Percentiles rank a stretch among this genome's conserved stretches.
Evolutionary conservation across 2,329 filamentous ascomycete species (phyloP).

Genomic region (Thelonectria rubi): DNA sequence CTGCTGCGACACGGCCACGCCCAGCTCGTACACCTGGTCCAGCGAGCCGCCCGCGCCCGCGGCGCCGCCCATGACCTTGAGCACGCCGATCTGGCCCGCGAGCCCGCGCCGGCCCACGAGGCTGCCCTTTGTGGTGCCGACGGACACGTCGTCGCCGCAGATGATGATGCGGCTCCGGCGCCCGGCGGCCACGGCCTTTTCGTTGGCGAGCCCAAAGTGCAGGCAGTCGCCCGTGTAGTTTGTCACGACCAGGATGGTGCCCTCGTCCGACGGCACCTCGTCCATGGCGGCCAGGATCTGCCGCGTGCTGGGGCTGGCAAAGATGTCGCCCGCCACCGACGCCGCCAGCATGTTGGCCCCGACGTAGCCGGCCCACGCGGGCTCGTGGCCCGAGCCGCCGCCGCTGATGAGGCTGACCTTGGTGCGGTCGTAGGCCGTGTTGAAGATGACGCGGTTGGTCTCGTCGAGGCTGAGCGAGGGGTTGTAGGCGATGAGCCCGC

Average conservation of each 20-base stretch:
- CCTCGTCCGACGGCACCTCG: conserved; percentile 63
- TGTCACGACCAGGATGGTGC: conserved; percentile 77
- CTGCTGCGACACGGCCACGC: conserved; percentile 58
- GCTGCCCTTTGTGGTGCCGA: conserved; percentile 64
- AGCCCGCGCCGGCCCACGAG: conserved; percentile 70
- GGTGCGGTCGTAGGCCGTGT: conserved; percentile 54
- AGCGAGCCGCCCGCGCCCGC: conserved; percentile 57
- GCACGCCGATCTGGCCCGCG: conserved; percentile 67
- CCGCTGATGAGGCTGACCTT: conserved; percentile 62
- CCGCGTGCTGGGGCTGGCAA: conserved; percentile 77
- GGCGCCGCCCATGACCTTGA: conserved; percentile 66
- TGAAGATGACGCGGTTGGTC: conserved; percentile 60
- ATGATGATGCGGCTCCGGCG: conserved; percentile 66
- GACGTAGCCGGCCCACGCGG: conserved; percentile 76
- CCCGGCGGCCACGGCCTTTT: conserved; percentile 64
- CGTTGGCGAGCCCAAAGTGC: conserved; percentile 57
- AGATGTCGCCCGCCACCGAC: conserved; percentile 78
- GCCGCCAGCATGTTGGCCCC: conserved; percentile 74
- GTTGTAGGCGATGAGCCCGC: conserved; percentile 63
- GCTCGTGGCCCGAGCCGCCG: conserved; percentile 76
- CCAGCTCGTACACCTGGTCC: conserved; percentile 61
- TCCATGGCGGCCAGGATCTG: conserved; percentile 73
- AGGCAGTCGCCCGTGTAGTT: conserved; percentile 78
- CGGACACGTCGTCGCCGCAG: conserved; percentile 72
- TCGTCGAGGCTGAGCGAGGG: conserved; percentile 60